Conservation (phyloP, 345 rosid genomes). For the Mallotus nudiflorus region DNA sequence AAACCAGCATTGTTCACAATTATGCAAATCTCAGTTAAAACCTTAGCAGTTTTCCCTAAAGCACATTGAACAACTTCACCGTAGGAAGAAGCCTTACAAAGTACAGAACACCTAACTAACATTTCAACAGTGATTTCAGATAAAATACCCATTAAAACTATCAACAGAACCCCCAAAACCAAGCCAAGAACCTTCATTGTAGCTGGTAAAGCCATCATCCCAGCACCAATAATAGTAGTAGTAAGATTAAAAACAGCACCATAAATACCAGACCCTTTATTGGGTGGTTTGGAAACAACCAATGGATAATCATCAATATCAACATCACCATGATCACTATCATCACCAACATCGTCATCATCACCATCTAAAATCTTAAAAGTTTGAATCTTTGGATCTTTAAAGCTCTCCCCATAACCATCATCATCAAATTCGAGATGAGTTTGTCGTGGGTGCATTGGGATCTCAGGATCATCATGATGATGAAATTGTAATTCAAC, state of each 20-base stretch:
- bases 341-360: conserved; percentile 19
- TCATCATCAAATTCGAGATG: conserved; percentile 38
- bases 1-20: conserved; percentile 92
- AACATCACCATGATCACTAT: conserved; percentile 35
- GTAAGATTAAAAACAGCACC: conserved; percentile 96
- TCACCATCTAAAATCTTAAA: conserved; percentile 20
- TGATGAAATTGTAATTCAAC: conserved; percentile 56
- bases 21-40: conserved; percentile 83
- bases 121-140: conserved; percentile 90
- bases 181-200: conserved; percentile 92
- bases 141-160: conserved; percentile 69
- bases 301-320: conserved; percentile 43
- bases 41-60: conserved; percentile 79
- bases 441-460: conserved; percentile 32
- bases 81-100: conserved; percentile 65
- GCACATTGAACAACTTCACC: conserved; percentile 88
- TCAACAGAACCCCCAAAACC: conserved; percentile 60
- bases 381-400: conserved; percentile 25
- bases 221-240: conserved; percentile 90
- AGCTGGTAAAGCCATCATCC: conserved; percentile 98
- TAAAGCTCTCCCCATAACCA: conserved; percentile 38
- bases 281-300: conserved; percentile 23
- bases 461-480: conserved; percentile 23
- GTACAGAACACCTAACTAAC: conserved; percentile 66
- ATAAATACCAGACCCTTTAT: conserved; percentile 52